Base-by-base conservation (phyloP, 345 rosid species). In the Populus euphratica region DNA sequence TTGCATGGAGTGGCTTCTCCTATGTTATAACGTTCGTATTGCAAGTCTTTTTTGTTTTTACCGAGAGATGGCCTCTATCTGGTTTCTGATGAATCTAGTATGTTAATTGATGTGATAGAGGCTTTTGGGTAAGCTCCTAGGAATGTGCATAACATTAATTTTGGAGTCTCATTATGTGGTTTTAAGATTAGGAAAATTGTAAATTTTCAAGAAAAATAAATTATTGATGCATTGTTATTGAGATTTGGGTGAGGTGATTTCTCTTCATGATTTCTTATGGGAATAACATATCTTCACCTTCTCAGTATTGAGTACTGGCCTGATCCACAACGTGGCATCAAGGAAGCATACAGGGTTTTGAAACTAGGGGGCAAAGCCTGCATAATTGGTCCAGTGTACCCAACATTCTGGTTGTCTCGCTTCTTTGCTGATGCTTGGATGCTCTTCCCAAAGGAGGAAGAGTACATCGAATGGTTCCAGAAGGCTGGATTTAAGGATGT, bases 371-470 rank as follows among this genome's bases (percentile, higher is more conserved):
- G 97, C 16, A 93, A 93, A 79, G 98, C 97, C 47, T 96, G 98
- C 78, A 0, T 96, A 64, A 96, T 96, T 41, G 99, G 99, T 76
- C 99, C 99, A 0, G 99, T 96, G 74, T 85, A 96, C 85, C 99
- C 99, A 63, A 93, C 97, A 76, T 91, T 89, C 83, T 93, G 98
- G 98, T 76, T 93, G 81, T 93, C 99, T 78, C 95, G 95, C 74
- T 96, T 93, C 92, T 96, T 96, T 85, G 91, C 99, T 2, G 99
- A 96, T 83, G 95, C 83, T 6, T 96, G 98, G 99, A 96, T 96
- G 99, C 91, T 96, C 75, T 96, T 96, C 88, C 99, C 99, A 2
- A 96, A 91, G 87, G 99, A 96, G 85, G 99, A 96, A 87, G 99
- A 96, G 86, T 96, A 96, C 85, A 91, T 93, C 31, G 97, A 96